These are phyloP conservation scores for Alternaria consortialis DNA, from an alignment of 2,329 filamentous ascomycete genomes.

Conservation along the genomic window DNA sequence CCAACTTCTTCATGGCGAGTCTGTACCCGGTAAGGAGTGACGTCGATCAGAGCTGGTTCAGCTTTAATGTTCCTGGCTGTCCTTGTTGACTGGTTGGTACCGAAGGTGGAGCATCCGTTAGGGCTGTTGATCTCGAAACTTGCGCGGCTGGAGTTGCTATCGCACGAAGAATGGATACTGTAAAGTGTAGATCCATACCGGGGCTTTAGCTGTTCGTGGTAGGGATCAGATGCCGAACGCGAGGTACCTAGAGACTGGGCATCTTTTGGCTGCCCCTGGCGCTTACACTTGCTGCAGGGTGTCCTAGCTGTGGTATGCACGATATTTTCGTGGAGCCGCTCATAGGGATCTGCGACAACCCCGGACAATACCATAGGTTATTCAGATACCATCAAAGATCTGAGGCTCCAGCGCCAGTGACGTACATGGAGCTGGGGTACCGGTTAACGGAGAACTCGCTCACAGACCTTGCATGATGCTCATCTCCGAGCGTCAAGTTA, in stretches of 20 bases:
- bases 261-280: constrained; percentile 19
- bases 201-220: constrained; percentile 28
- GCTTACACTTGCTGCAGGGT: constrained; percentile 12
- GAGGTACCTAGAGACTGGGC: constrained; percentile 7
- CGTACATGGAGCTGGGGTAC: constrained; percentile 30
- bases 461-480: constrained; percentile 33
- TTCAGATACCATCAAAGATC: constrained; percentile 3
- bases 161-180: constrained; percentile 17
- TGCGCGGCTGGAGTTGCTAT: constrained; percentile 32
- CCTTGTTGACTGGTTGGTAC: constrained; percentile 28
- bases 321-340: constrained; percentile 12
- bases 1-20: constrained; percentile 18
- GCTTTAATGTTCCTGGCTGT: constrained; percentile 30
- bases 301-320: constrained; percentile 6
- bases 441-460: constrained; percentile 22
- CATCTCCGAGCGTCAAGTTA: constrained; percentile 33
- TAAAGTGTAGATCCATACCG: constrained; percentile 38
- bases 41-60: constrained; percentile 43
- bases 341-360: background rate
- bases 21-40: constrained; percentile 25
- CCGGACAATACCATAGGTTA: constrained; percentile 4
- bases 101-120: constrained; percentile 26
- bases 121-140: constrained; percentile 33
- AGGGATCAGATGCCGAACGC: constrained; percentile 29
- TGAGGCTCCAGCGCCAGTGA: constrained; percentile 26